These are phyloP conservation scores for Diplocarpon mali DNA, from an alignment of 2,329 filamentous ascomycete genomes.

Conservation along the genomic window DNA sequence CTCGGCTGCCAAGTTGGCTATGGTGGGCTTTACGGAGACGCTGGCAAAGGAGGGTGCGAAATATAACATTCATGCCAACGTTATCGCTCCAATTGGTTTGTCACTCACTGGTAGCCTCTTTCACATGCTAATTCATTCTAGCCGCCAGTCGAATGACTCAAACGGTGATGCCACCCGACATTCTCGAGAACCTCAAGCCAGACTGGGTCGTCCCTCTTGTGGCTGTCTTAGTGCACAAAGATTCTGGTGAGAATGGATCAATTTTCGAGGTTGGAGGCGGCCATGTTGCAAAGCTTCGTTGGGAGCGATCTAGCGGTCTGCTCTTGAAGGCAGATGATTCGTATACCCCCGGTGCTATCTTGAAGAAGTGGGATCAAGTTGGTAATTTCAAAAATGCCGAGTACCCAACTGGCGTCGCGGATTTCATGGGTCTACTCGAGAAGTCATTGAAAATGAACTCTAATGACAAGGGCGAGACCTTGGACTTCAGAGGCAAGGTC, in stretches of 20 bases:
- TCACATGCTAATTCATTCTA: slow-evolving; percentile 25
- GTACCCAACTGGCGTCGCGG: slow-evolving; percentile 73
- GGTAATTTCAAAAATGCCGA: slow-evolving; percentile 76
- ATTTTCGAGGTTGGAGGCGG: slow-evolving; percentile 94
- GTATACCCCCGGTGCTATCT: slow-evolving; percentile 77
- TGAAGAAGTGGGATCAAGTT: slow-evolving; percentile 83
- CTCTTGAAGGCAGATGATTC: slow-evolving; percentile 80
- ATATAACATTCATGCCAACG: slow-evolving; percentile 95
- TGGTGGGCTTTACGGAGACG: slow-evolving; percentile 96
- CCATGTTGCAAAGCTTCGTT: slow-evolving; percentile 84
- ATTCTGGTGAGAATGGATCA: slow-evolving; percentile 68
- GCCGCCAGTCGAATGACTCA: slow-evolving; percentile 93
- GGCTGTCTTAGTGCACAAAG: slow-evolving; percentile 76
- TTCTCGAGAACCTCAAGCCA: slow-evolving; percentile 65
- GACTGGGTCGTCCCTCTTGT: slow-evolving; percentile 94
- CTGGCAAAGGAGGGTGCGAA: slow-evolving; percentile 94
- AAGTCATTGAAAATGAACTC: slow-evolving; percentile 67
- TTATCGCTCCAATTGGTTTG: slow-evolving; percentile 70
- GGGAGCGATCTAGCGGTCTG: slow-evolving; percentile 85
- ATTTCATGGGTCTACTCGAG: slow-evolving; percentile 80
- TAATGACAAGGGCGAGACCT: slow-evolving; percentile 59
- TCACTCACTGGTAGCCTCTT: not conserved
- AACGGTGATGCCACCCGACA: slow-evolving; percentile 90
- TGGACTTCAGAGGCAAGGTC: slow-evolving; percentile 76
- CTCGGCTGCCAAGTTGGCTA: slow-evolving; percentile 87